A percentile compares a stretch with the other conserved stretches of the same genome.
Conservation (phyloP, 2,329 filamentous ascomycete species). For the Chaetomium olivaceum region DNA sequence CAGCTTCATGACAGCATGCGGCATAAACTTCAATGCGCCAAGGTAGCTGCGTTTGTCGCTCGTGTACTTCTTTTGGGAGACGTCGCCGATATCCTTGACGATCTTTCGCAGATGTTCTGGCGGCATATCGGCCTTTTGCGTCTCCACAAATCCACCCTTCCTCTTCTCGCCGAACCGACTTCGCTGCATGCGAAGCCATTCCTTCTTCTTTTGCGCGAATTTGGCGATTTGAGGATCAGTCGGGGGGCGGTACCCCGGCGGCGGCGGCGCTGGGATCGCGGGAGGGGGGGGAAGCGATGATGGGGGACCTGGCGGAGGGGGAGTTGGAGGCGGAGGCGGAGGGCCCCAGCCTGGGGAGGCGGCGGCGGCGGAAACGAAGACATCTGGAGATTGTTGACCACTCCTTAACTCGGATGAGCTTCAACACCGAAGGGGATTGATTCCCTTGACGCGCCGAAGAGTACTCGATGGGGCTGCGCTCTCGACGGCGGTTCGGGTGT, state of each 20-base stretch:
- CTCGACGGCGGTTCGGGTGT: constrained; percentile 14
- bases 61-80: constrained; percentile 98
- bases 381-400: constrained; percentile 41
- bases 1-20: constrained; percentile 93
- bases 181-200: constrained; percentile 91
- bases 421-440: constrained; percentile 14
- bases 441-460: constrained; percentile 21
- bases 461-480: constrained; percentile 22
- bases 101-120: constrained; percentile 98
- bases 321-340: constrained; percentile 60
- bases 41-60: constrained; percentile 98
- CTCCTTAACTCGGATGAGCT: constrained; percentile 1
- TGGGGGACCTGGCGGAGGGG: constrained; percentile 48
- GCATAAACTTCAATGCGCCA: constrained; percentile 98
- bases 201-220: constrained; percentile 97
- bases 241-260: constrained; percentile 79
- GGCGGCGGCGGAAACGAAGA: constrained; percentile 56
- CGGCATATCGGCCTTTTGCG: constrained; percentile 97
- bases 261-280: constrained; percentile 67
- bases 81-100: constrained; percentile 96
- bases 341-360: constrained; percentile 61
- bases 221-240: constrained; percentile 85
- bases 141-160: constrained; percentile 94
- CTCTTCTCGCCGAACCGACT: constrained; percentile 96
- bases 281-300: constrained; percentile 57